phyloP scores from a whole-genome alignment of 2,329 filamentous ascomycete species.

The Paradendryphiella salina region DNA sequence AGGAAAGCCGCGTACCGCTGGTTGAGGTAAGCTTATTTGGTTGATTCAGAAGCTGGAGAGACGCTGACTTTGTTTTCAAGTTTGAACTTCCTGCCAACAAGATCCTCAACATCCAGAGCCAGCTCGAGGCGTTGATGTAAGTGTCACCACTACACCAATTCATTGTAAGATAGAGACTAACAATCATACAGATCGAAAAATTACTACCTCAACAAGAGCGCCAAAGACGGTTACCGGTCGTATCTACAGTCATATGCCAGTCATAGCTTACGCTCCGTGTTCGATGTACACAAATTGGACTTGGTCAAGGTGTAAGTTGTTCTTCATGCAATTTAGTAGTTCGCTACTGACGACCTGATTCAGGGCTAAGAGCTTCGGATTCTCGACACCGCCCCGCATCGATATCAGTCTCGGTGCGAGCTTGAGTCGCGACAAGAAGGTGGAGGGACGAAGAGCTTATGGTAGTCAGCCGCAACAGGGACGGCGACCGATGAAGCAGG shows the following conservation, averaged over 20 bases:
- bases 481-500: constrained; percentile 57
- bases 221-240: constrained; percentile 76
- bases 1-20: constrained; percentile 87
- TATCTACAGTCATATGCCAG: constrained; percentile 96
- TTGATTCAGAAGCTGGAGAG: no score
- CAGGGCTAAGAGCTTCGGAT: constrained; percentile 76
- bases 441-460: constrained; percentile 68
- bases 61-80: constrained; percentile 11
- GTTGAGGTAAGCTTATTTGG: constrained; percentile 60
- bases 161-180: constrained; percentile 73
- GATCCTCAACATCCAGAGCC: constrained; percentile 60
- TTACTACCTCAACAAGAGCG: constrained; percentile 92
- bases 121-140: constrained; percentile 4
- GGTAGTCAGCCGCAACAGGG: constrained; percentile 73
- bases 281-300: constrained; percentile 81
- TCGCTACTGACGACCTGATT: neutral
- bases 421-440: constrained; percentile 70
- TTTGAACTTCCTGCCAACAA: constrained; percentile 94
- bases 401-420: constrained; percentile 78
- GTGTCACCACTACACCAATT: constrained; percentile 53
- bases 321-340: no score
- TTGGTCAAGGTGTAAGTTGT: constrained; percentile 67
- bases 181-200: constrained; percentile 81
- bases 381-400: constrained; percentile 73
- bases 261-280: constrained; percentile 79